Evolutionary conservation across 192 early-diverging fungal species (phyloP).

Genomic region (Linnemannia schmuckeri): DNA sequence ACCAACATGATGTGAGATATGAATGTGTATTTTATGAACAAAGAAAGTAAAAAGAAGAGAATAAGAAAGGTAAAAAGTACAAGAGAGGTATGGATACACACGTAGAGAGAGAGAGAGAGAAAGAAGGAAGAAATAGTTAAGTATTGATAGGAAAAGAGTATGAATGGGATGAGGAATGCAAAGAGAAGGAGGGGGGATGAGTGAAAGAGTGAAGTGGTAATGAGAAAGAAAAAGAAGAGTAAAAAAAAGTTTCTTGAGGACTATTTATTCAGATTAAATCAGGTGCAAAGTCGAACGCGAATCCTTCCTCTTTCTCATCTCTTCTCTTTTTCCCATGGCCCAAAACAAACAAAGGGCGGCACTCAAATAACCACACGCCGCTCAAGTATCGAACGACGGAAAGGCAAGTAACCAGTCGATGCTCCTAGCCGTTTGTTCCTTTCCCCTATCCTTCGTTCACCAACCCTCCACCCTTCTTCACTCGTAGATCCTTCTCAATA

Average conservation of each 20-base stretch:
- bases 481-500: background rate
- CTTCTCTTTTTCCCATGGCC: constrained; percentile 7
- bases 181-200: background rate
- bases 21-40: constrained; percentile 6
- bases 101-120: background rate
- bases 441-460: background rate
- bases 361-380: too few species aligned
- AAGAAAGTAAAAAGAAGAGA: constrained; percentile 9
- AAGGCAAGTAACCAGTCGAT: too few species aligned
- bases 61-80: background rate
- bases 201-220: constrained; percentile 4
- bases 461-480: background rate
- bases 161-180: background rate
- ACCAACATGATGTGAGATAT: constrained; percentile 75
- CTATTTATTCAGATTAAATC: constrained; percentile 12
- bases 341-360: background rate
- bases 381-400: too few species aligned
- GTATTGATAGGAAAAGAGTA: background rate
- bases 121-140: background rate
- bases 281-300: background rate
- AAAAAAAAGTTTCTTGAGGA: constrained; percentile 13
- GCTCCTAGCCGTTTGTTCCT: too few species aligned
- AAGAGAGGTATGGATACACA: constrained; percentile 9
- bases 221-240: constrained; percentile 14
- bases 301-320: background rate